Evolutionary conservation across 331 rosid species (phyloP).

Genomic region (Malus hybrid): DNA sequence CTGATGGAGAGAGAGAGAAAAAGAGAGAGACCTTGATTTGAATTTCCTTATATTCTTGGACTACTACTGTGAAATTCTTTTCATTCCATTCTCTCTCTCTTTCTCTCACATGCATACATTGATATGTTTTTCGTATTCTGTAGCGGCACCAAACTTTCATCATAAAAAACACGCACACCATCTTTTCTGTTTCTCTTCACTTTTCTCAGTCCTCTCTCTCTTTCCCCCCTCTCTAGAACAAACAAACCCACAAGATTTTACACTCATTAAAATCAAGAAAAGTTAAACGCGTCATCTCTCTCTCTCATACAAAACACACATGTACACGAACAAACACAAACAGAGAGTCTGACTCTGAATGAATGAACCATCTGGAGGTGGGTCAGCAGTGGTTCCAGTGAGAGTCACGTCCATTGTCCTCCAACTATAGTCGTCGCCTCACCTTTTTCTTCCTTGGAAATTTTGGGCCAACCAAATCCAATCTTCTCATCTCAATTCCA

Average conservation of each 20-base stretch:
- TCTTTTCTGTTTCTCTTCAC: neutral
- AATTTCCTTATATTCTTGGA: conserved; percentile 1
- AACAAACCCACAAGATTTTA: neutral
- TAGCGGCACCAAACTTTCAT: neutral
- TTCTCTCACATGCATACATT: no score
- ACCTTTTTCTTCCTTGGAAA: conserved; percentile 33
- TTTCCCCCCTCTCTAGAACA: neutral
- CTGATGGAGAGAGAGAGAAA: neutral
- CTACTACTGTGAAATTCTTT: neutral
- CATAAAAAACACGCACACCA: conserved; percentile 1
- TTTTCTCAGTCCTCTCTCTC: conserved; percentile 9
- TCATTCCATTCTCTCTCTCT: neutral
- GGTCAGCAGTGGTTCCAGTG: conserved; percentile 20
- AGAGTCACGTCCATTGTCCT: conserved; percentile 37
- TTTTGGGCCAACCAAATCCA: conserved; percentile 28
- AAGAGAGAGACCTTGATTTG: neutral
- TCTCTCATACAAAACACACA: neutral
- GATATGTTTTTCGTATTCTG: neutral
- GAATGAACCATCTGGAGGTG: conserved; percentile 20
- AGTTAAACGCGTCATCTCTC: neutral
- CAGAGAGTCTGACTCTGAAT: neutral
- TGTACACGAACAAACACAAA: neutral
- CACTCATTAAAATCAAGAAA: conserved; percentile 1
- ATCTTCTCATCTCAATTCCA: conserved; percentile 23
- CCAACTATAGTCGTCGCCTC: conserved; percentile 6